Evolutionary conservation across 2,329 filamentous ascomycete species (phyloP).

Genomic region (Hymenoscyphus occultus): DNA sequence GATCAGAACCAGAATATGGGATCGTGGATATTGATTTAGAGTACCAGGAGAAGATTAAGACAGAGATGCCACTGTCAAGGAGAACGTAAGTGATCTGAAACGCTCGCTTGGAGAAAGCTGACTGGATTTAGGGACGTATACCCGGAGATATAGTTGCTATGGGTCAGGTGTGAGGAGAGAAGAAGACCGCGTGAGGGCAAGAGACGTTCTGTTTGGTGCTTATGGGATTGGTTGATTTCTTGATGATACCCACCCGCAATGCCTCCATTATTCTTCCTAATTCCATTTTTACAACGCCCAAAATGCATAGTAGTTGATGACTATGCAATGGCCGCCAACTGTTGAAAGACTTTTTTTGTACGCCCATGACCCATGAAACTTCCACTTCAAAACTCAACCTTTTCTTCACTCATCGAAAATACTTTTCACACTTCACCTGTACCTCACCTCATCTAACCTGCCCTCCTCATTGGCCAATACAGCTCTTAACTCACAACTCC

Average conservation of each 20-base stretch:
- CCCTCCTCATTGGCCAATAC: background rate
- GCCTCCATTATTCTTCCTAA: background rate
- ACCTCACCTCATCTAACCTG: constrained; percentile 2
- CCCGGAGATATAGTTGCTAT: constrained; percentile 13
- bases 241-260: constrained; percentile 3
- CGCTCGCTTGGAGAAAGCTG: background rate
- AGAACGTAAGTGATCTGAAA: constrained; percentile 37
- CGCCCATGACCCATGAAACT: constrained; percentile 8
- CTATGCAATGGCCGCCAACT: constrained; percentile 25
- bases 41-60: constrained; percentile 49
- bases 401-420: constrained; percentile 5
- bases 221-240: constrained; percentile 10
- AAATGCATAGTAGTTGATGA: constrained; percentile 34
- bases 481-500: constrained; percentile 19
- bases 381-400: background rate
- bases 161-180: background rate
- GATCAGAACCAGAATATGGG: constrained; percentile 44
- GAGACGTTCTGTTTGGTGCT: constrained; percentile 10
- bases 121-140: constrained; percentile 26
- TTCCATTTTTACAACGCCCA: constrained; percentile 22
- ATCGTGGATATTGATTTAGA: constrained; percentile 54
- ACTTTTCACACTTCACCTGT: constrained; percentile 4
- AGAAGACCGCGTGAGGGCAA: background rate
- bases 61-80: constrained; percentile 55
- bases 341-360: constrained; percentile 29